Percentiles rank a stretch among this genome's conserved stretches.
These are phyloP conservation scores for Wickerhamiella sergipiensis DNA, from an alignment of 805 yeast species.

Conservation along the genomic window DNA sequence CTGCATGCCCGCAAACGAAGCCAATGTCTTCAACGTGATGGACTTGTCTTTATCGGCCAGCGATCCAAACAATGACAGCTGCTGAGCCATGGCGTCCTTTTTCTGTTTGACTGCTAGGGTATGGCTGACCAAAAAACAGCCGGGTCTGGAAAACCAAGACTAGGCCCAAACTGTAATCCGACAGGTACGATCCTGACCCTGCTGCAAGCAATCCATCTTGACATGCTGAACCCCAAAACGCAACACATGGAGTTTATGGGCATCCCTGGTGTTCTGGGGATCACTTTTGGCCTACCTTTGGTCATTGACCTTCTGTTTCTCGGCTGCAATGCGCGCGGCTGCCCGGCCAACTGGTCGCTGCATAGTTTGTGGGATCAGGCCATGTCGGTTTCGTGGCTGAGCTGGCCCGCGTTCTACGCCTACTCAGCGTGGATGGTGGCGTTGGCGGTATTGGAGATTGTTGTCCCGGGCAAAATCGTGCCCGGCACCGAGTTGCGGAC, in stretches of 20 bases:
- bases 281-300: constrained; percentile 55
- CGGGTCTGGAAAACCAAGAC: no score
- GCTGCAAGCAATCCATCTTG: neutral
- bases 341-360: constrained; percentile 19
- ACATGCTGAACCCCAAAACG: constrained; percentile 50
- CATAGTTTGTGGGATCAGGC: constrained; percentile 8
- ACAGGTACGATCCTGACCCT: neutral
- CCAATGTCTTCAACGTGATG: constrained; percentile 22
- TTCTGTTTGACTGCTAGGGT: no score
- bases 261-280: constrained; percentile 50
- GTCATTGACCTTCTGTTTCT: constrained; percentile 47
- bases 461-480: constrained; percentile 50
- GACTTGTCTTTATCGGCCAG: constrained; percentile 21
- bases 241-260: constrained; percentile 68
- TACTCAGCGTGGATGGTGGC: constrained; percentile 63
- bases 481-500: constrained; percentile 66
- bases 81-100: constrained; percentile 27
- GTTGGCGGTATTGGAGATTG: constrained; percentile 47
- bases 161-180: no score
- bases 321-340: constrained; percentile 39
- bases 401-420: constrained; percentile 39
- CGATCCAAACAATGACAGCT: constrained; percentile 24
- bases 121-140: no score
- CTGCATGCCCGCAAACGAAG: constrained; percentile 27
- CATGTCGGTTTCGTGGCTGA: constrained; percentile 13